phyloP scores from a whole-genome alignment of 768 basidiomycete genomes.

The Harrya chromipes region DNA sequence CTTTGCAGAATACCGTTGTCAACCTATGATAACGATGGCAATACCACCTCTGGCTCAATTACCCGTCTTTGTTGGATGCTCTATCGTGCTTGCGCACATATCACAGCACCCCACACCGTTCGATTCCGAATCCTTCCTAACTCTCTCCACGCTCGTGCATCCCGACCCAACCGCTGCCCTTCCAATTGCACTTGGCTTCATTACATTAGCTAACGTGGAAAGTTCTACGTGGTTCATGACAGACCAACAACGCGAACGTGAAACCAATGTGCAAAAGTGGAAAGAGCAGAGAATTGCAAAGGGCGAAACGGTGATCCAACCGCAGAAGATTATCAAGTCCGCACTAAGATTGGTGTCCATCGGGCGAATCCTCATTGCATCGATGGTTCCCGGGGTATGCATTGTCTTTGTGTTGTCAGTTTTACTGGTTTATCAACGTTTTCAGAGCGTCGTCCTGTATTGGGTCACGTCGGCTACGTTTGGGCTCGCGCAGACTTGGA shows the following conservation, averaged over 20 bases:
- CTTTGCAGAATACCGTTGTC: slow-evolving; percentile 55
- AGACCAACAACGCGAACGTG: slow-evolving; percentile 51
- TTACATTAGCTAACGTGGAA: slow-evolving; percentile 80
- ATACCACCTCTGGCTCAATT: slow-evolving; percentile 65
- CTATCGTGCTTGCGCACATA: slow-evolving; percentile 52
- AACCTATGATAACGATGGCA: slow-evolving; percentile 53
- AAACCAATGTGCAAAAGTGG: slow-evolving; percentile 45
- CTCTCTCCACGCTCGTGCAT: slow-evolving; percentile 65
- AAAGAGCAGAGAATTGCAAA: slow-evolving; percentile 42
- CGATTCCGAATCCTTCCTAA: slow-evolving; percentile 75
- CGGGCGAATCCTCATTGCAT: slow-evolving; percentile 62
- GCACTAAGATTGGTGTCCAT: slow-evolving; percentile 57
- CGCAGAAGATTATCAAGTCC: slow-evolving; percentile 51
- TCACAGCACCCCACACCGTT: slow-evolving; percentile 61
- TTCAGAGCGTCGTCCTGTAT: slow-evolving; percentile 61
- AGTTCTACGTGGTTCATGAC: slow-evolving; percentile 71
- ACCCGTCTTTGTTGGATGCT: slow-evolving; percentile 69
- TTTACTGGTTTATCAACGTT: slow-evolving; percentile 5
- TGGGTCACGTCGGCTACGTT: slow-evolving; percentile 77
- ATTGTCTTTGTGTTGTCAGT: slow-evolving; percentile 16
- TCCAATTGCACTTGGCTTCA: slow-evolving; percentile 67
- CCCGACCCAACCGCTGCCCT: slow-evolving; percentile 68
- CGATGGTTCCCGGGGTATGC: slow-evolving; percentile 66
- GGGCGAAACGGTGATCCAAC: slow-evolving; percentile 44
- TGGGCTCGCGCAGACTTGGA: slow-evolving; percentile 73